Conservation (phyloP, 371 early-diverging fungal species). For the Syncephalis fuscata region DNA sequence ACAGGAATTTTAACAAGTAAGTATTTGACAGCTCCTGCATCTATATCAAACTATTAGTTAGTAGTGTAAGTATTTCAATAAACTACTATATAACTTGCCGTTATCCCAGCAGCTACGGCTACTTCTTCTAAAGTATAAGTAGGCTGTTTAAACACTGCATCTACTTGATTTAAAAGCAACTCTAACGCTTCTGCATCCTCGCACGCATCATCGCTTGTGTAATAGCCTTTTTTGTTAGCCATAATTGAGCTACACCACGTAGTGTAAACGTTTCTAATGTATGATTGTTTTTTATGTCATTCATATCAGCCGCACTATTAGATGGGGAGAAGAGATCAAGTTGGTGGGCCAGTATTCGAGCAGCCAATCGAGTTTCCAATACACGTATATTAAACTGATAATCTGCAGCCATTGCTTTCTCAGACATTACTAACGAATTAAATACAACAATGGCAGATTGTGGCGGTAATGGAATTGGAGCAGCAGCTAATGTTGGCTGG, state of each 20-base stretch:
- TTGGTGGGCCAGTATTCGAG: conserved; percentile 39
- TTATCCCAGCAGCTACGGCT: conserved; percentile 30
- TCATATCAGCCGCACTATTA: too few relatives aligned
- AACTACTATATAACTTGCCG: conserved; percentile 7
- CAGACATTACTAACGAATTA: conserved; percentile 70
- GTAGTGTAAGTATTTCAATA: too few relatives aligned
- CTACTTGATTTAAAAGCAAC: not conserved
- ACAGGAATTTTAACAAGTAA: conserved; percentile 51
- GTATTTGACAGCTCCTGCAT: conserved; percentile 26
- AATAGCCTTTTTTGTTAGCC: too few relatives aligned
- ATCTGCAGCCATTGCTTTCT: conserved; percentile 81
- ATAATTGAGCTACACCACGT: too few relatives aligned
- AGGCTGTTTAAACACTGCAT: not conserved
- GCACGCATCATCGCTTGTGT: too few relatives aligned
- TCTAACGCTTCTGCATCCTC: not conserved
- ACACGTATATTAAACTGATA: conserved; percentile 86
- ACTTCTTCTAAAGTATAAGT: conserved; percentile 44
- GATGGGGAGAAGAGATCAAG: conserved; percentile 16
- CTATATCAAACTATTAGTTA: too few relatives aligned
- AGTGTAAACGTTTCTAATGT: too few relatives aligned
- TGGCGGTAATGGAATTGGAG: conserved; percentile 37
- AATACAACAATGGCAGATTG: conserved; percentile 70
- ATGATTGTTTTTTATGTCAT: too few relatives aligned
- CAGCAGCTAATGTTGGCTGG: conserved; percentile 49
- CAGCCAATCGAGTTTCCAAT: conserved; percentile 78